Evolutionary conservation across 2,329 filamentous ascomycete species (phyloP).

Genomic region (Septoria linicola): DNA sequence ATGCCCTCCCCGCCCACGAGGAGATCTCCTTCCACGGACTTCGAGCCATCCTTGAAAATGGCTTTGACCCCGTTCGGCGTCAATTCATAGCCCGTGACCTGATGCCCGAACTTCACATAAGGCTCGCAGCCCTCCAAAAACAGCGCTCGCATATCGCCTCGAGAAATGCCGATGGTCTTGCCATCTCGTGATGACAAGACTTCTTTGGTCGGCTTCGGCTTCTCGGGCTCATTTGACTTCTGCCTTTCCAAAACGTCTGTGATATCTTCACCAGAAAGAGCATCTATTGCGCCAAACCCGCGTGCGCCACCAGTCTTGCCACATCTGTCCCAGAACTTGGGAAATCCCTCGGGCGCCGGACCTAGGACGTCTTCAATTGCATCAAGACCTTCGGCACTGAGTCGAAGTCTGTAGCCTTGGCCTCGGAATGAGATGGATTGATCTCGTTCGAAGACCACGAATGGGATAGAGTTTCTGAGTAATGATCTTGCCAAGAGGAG

Average conservation of each 20-base stretch:
- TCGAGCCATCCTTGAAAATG: slow-evolving; percentile 60
- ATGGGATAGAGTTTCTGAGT: slow-evolving; percentile 39
- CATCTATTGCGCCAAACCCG: slow-evolving; percentile 54
- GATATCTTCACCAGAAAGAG: slow-evolving; percentile 51
- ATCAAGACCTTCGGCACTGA: slow-evolving; percentile 57
- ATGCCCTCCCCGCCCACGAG: slow-evolving; percentile 64
- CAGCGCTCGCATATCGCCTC: slow-evolving; percentile 61
- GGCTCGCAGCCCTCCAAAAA: slow-evolving; percentile 59
- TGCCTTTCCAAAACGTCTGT: slow-evolving; percentile 8
- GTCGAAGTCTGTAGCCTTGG: slow-evolving; percentile 62
- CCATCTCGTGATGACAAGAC: slow-evolving; percentile 53
- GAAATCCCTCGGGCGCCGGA: slow-evolving; percentile 39
- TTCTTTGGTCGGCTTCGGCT: slow-evolving; percentile 25
- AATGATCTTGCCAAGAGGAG: slow-evolving; percentile 43
- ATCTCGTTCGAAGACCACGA: slow-evolving; percentile 47
- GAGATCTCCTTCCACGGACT: slow-evolving; percentile 59
- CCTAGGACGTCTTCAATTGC: slow-evolving; percentile 57
- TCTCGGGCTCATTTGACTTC: slow-evolving; percentile 3
- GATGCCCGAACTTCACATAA: slow-evolving; percentile 55
- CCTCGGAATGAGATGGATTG: slow-evolving; percentile 56
- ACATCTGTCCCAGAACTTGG: slow-evolving; percentile 59
- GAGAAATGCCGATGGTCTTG: slow-evolving; percentile 61
- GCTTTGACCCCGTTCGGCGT: slow-evolving; percentile 56
- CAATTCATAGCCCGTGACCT: slow-evolving; percentile 60
- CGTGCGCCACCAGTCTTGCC: slow-evolving; percentile 58